Evolutionary conservation across 2,329 filamentous ascomycete genomes (phyloP), one percentile per base, ranked within the genome.

Genomic region (Stemphylium lycopersici): DNA sequence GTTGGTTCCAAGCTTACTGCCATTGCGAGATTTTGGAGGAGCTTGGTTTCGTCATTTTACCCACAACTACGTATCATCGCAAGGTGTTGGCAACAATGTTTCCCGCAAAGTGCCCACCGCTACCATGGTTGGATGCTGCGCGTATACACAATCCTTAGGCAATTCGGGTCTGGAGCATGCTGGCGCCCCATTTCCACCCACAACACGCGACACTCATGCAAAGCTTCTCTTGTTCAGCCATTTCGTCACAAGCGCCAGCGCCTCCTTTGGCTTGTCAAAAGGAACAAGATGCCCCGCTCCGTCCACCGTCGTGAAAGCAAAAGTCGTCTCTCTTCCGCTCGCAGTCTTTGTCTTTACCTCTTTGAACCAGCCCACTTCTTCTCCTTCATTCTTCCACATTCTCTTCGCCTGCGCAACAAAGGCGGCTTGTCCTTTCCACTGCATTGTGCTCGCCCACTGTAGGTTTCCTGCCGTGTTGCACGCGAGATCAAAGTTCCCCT

Each of bases 341-440:
- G 46, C 44, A 34, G 67, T 71, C 53, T 55, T 59, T 6, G 62
- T 59, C 61, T 67, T 73, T 22, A 73, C 69, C 46, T 73, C 67
- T 53, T 72, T 74, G 53, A 67, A 74, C 70, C 69, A 74, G 5
- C 69, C 72, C 2, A 71, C 61, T 31, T 68, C 64, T 32, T 68
- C 39, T 3, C 56, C 62, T 1, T 55, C 63, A 36, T 62, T 44
- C 49, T 61, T 63, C 70, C 70, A 74, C 5, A 24, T 29, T 44
- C 55, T 57, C 58, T 68, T 69, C 10, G 59, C 40, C 61, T 76
- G 68, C 6, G 73, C 65, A 0, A 70, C 71, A 62, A 79, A 80
- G 10, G 74, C 75, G 2, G 77, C 68, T 61, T 79, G 78, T 1
- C 78, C 78, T 46, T 76, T 77, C 79, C 79, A 81, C 2, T 66